A percentile compares a stretch with the other conserved stretches of the same genome.
Evolutionary conservation across 2,329 filamentous ascomycete species (phyloP).

Genomic region (Thelonectria blattea): DNA sequence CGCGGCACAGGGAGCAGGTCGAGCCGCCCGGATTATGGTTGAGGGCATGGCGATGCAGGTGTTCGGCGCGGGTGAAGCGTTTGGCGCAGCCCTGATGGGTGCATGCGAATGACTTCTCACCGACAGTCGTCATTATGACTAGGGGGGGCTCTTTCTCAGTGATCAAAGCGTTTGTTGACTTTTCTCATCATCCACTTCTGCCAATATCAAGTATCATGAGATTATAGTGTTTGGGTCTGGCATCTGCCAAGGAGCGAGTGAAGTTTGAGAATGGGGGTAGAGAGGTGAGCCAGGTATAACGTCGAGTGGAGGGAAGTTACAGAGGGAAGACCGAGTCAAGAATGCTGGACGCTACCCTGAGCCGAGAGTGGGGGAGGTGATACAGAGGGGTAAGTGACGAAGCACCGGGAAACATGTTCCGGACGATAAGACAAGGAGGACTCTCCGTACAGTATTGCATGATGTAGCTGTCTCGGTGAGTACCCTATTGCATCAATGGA

Average conservation of each 20-base stretch:
- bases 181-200: conserved; percentile 20
- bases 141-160: conserved; percentile 5
- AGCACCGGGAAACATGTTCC: neutral
- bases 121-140: conserved; percentile 12
- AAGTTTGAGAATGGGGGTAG: conserved; percentile 16
- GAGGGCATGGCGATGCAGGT: conserved; percentile 62
- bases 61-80: conserved; percentile 62
- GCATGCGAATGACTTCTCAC: conserved; percentile 43
- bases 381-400: neutral
- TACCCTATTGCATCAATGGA: too few species aligned
- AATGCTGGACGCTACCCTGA: neutral
- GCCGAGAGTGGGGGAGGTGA: conserved; percentile 2
- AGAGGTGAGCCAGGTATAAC: neutral
- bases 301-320: conserved; percentile 4
- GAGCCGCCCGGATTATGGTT: conserved; percentile 61
- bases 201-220: neutral
- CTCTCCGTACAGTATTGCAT: too few species aligned
- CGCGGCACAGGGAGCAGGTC: conserved; percentile 64
- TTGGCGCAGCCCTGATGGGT: conserved; percentile 55
- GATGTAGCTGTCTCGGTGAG: too few species aligned
- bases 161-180: conserved; percentile 8
- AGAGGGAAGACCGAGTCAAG: neutral
- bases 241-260: conserved; percentile 1
- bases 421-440: neutral
- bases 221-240: conserved; percentile 4